Base-by-base conservation (phyloP, 2,329 filamentous ascomycete species). In the Ophiostoma ips region DNA sequence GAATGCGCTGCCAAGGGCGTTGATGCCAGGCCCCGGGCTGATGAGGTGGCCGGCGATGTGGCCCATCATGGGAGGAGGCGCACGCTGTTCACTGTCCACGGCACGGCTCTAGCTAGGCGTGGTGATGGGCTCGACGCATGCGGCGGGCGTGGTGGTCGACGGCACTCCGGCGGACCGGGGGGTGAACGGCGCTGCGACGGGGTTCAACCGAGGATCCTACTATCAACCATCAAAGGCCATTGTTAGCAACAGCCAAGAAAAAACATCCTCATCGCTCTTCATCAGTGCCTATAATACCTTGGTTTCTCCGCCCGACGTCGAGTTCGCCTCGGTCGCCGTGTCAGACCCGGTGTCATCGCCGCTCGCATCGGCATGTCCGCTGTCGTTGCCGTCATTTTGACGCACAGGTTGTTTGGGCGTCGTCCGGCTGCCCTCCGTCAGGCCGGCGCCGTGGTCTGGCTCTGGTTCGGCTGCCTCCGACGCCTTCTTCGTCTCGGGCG, bases 201-300 rank as follows among this genome's bases (percentile, higher is more conserved):
- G 75, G 61, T 79, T 78, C 57, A 78, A 63, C 58, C 66, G 73
- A 53, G 67, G 71, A 62, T 65, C 70, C 72, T 77, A 62, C 57
- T 63, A 59, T 52, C 44, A 52, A 53, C 57, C 62, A 59, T 10
- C 15, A 35, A 50, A 50, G 50, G 49, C 51, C 60, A 62, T 71
- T n/a, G n/a, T n/a, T 62, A 70, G 67, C 65, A 64, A 68, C 64
- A 64, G 63, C 65, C 63, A 65, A 60, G 59, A 63, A 63, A 63
- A 63, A 65, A 47, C 54, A 50, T 57, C 52, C 55, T 58, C 58
- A 60, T 62, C 63, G 63, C 8, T 60, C 60, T 66, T 62, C 53
- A 62, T 60, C 60, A 58, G 59, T 61, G 45, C 52, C 51, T 58
- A 58, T 68, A 36, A 40, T 72, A 75, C 73, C 71, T 76, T 72